Percentiles rank a stretch among this genome's conserved stretches.
These are phyloP conservation scores for Scheffersomyces lignosus DNA, from an alignment of 805 yeast genomes.

Conservation along the genomic window DNA sequence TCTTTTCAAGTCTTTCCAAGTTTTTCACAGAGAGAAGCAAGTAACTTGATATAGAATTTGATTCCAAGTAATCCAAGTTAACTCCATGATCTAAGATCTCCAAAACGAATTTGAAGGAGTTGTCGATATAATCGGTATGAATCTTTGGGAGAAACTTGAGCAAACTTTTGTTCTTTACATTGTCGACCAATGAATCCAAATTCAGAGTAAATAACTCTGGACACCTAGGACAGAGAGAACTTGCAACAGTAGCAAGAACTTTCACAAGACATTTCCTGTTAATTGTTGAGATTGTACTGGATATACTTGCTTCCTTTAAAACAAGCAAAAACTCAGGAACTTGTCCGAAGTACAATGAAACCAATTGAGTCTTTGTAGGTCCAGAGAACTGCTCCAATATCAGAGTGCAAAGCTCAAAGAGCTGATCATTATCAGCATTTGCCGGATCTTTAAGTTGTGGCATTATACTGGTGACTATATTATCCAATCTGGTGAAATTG, in stretches of 20 bases:
- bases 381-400: too few relatives aligned
- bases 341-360: neutral
- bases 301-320: too few relatives aligned
- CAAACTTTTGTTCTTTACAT: neutral
- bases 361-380: too few relatives aligned
- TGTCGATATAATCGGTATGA: neutral
- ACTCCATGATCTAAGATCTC: conserved; percentile 23
- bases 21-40: conserved; percentile 10
- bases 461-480: too few relatives aligned
- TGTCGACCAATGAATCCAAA: neutral
- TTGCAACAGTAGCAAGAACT: conserved; percentile 1
- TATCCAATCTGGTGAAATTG: too few relatives aligned
- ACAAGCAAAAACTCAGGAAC: neutral
- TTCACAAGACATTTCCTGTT: conserved; percentile 4
- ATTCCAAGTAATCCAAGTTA: conserved; percentile 9
- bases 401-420: too few relatives aligned
- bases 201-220: neutral
- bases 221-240: neutral
- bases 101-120: conserved; percentile 15
- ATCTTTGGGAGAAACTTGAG: neutral
- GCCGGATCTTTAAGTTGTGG: too few relatives aligned
- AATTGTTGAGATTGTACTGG: neutral
- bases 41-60: conserved; percentile 6
- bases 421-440: too few relatives aligned
- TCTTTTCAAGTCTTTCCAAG: conserved; percentile 1